Evolutionary conservation across 2,329 filamentous ascomycete genomes (phyloP), one percentile per base, ranked within the genome.

Genomic region (Fusarium torreyae): DNA sequence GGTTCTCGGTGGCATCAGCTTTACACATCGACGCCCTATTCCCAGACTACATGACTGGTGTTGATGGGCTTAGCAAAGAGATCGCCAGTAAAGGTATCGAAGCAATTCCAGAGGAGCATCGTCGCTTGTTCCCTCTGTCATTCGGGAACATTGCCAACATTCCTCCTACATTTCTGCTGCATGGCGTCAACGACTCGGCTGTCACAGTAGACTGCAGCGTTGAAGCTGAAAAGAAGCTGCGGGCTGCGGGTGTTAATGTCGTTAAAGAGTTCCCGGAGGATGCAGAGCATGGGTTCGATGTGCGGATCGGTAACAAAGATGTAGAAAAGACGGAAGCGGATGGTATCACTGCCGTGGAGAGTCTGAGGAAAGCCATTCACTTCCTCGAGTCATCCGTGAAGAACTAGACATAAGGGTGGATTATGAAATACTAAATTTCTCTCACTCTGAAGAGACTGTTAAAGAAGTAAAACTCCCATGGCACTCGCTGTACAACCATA

Each of bases 251-350:
- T 0, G 54, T 68, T 5, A 38, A 63, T 1, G 57, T 73, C 0
- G 20, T 50, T 0, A 43, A 53, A 1, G 69, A 74, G 15, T 74
- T 71, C 4, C 71, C 71, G 0, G 59, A 67, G 3, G 50, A 71
- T 43, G 71, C 58, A 2, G 71, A 74, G 10, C 71, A 74, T 42
- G 71, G 71, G 0, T 74, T 74, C 6, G 71, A 74, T n/a, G 17
- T 7, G 1, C 42, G 52, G 13, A 13, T 46, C 1, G 71, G 71
- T 0, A 53, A 71, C 3, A 20, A 71, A 2, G 54, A 73, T 24
- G 55, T 74, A 7, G 71, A 74, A 13, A 63, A 44, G 5, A 15
- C 18, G 2, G 46, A 58, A 6, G 61, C 56, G 6, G 62, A 72
- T 20, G 15, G 10, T 0, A 20, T 67, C 6, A 6, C 22, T 0